phyloP scores from a whole-genome alignment of 2,329 filamentous ascomycete species.

The Alternaria sp. region DNA sequence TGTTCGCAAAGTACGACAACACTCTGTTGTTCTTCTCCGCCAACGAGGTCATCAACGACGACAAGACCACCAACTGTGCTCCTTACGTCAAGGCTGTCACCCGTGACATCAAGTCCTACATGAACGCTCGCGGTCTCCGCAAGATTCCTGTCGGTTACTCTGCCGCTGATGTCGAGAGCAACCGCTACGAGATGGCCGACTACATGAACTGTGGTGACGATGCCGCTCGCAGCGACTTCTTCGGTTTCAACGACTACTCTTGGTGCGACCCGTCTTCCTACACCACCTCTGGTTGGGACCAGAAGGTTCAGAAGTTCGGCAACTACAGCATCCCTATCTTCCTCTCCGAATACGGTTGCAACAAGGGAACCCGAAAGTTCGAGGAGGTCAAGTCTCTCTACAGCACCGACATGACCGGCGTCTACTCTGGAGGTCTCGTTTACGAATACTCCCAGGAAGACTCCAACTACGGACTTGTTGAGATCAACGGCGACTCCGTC shows the following conservation, averaged over 20 bases:
- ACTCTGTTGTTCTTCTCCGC: conserved; percentile 84
- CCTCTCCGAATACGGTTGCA: conserved; percentile 95
- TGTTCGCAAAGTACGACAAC: conserved; percentile 83
- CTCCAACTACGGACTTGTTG: conserved; percentile 76
- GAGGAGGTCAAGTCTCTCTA: conserved; percentile 82
- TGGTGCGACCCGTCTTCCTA: conserved; percentile 80
- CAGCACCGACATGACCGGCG: conserved; percentile 79
- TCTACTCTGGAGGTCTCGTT: conserved; percentile 95
- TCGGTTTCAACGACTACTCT: conserved; percentile 89
- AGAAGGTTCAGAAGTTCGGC: conserved; percentile 87
- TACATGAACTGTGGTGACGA: conserved; percentile 95
- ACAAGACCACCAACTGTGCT: conserved; percentile 68
- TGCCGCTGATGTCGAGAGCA: conserved; percentile 83
- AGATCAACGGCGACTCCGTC: conserved; percentile 65
- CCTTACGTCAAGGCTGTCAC: conserved; percentile 77
- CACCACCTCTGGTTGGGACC: conserved; percentile 77
- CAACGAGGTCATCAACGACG: conserved; percentile 79
- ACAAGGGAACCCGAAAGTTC: conserved; percentile 81
- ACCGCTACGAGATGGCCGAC: conserved; percentile 83
- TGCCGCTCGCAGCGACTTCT: conserved; percentile 86
- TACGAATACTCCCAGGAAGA: conserved; percentile 87
- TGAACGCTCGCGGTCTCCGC: conserved; percentile 73
- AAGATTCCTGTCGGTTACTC: conserved; percentile 81
- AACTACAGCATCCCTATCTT: conserved; percentile 90
- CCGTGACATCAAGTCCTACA: conserved; percentile 82